Evolutionary conservation across 2,329 filamentous ascomycete species (phyloP).

Genomic region (Trichoderma koningiopsis): DNA sequence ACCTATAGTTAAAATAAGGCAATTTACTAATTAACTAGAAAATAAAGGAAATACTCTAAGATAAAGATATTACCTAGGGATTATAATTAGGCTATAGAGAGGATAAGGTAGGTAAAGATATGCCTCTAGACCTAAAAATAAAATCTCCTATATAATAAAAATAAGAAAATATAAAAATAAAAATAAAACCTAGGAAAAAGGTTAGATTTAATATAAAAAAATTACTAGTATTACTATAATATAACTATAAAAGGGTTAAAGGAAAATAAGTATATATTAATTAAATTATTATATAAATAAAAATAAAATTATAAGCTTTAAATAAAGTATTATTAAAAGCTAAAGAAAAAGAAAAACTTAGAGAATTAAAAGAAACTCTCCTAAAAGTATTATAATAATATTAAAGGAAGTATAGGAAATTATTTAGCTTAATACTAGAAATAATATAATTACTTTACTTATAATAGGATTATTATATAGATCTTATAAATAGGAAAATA

Average conservation of each 20-base stretch:
- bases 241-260: neutral
- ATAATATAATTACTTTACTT: neutral
- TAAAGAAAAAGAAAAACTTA: neutral
- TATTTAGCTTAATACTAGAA: neutral
- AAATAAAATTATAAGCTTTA: neutral
- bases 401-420: too few species aligned
- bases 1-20: neutral
- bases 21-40: neutral
- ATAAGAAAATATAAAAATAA: neutral
- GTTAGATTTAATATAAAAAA: neutral
- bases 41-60: neutral
- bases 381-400: too few species aligned
- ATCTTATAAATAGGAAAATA: neutral
- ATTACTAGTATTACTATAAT: neutral
- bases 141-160: neutral
- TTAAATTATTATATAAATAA: neutral
- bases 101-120: neutral
- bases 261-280: neutral
- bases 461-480: neutral
- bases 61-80: neutral
- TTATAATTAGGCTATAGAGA: neutral
- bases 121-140: neutral
- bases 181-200: neutral
- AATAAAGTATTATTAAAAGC: neutral
- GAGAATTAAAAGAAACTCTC: neutral